These are phyloP conservation scores for Suillus brevipes DNA, from an alignment of 768 basidiomycete genomes.

Conservation along the genomic window DNA sequence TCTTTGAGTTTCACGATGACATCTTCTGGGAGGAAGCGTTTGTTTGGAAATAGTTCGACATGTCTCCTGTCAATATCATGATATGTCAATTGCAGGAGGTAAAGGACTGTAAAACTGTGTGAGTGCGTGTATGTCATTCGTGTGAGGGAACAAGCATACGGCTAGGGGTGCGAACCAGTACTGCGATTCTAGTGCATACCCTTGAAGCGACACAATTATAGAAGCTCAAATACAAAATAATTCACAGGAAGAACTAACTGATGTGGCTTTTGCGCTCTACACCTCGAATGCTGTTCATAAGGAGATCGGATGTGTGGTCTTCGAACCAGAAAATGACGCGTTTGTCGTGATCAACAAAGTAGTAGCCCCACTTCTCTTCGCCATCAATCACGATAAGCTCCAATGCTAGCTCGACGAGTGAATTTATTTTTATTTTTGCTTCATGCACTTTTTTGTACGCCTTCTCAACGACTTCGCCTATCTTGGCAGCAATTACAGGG, in stretches of 20 bases:
- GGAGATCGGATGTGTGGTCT: not conserved
- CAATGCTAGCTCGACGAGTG: not conserved
- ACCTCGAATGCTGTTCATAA: not conserved
- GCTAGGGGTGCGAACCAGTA: not conserved
- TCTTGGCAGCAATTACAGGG: not conserved
- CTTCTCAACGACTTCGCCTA: not conserved
- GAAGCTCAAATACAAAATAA: not conserved
- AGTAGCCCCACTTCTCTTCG: not conserved
- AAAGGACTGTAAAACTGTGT: not conserved
- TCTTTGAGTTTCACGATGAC: conserved; percentile 12
- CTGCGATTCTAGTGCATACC: not conserved
- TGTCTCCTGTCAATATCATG: not conserved
- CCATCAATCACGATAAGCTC: not conserved
- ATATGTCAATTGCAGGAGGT: not conserved
- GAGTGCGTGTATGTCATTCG: not conserved
- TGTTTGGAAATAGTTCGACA: conserved; percentile 12
- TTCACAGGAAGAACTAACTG: not conserved
- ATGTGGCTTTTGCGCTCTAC: not conserved
- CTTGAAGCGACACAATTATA: not conserved
- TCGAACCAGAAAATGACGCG: not conserved
- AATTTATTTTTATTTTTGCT: accelerated
- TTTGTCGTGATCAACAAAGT: not conserved
- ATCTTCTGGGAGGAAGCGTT: conserved; percentile 19
- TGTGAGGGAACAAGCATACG: not conserved
- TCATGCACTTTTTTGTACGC: not conserved